phyloP scores from a whole-genome alignment of 371 early-diverging fungal species.

The Apophysomyces trapeziformis region DNA sequence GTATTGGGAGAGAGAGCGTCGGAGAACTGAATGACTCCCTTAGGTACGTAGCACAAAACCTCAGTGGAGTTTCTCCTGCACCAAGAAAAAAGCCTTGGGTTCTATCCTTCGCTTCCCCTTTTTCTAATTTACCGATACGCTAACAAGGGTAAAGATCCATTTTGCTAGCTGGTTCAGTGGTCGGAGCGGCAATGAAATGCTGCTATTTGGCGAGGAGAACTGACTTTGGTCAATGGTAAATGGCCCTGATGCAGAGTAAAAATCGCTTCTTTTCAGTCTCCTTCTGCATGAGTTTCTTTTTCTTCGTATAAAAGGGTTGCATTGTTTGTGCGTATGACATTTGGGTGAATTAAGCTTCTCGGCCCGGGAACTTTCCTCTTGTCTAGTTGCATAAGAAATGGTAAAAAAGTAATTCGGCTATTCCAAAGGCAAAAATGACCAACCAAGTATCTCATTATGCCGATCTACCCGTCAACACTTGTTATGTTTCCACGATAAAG shows the following conservation, averaged over 20 bases:
- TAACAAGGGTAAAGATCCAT: no score
- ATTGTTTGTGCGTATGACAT: constrained; percentile 11
- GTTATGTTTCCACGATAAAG: background rate
- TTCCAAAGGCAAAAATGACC: constrained; percentile 4
- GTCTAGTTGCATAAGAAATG: background rate
- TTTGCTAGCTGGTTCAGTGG: constrained; percentile 7
- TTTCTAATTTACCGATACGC: no score
- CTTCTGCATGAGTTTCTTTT: background rate
- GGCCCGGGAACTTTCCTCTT: constrained; percentile 3
- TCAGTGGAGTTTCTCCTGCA: background rate
- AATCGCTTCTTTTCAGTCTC: background rate
- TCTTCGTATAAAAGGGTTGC: background rate
- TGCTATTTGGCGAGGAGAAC: background rate
- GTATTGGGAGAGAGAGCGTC: constrained; percentile 1
- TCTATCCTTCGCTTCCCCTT: no score
- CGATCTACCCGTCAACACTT: constrained; percentile 2
- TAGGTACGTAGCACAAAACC: background rate
- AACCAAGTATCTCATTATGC: constrained; percentile 8
- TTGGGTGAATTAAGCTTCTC: constrained; percentile 7
- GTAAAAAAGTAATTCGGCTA: constrained; percentile 9
- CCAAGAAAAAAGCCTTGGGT: background rate
- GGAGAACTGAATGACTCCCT: constrained; percentile 4
- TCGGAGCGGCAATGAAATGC: background rate
- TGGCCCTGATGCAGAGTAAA: constrained; percentile 5
- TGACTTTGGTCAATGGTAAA: background rate